Percentiles rank a stretch among this genome's conserved stretches.
Conservation (phyloP, 106 monocot genomes). For the Platanthera guangdongensis region DNA sequence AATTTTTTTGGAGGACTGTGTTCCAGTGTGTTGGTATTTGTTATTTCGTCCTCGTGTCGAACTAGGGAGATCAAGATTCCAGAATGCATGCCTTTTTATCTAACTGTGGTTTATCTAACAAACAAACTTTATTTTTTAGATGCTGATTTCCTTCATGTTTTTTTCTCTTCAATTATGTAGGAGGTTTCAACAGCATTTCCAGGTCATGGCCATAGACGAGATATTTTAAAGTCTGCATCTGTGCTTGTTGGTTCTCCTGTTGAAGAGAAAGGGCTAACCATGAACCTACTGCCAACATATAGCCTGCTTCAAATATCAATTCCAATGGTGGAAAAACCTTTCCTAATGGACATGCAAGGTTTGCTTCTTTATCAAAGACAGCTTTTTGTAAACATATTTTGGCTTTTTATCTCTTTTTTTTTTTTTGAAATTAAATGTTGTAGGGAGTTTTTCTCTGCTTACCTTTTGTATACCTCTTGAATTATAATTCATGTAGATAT, state of each 20-base stretch:
- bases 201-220: background rate
- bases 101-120: background rate
- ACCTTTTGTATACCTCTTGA: background rate
- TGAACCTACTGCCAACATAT: background rate
- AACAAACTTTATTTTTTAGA: background rate
- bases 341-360: background rate
- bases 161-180: background rate
- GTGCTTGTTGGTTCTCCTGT: background rate
- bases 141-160: background rate
- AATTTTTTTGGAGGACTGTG: background rate
- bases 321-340: background rate
- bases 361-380: background rate
- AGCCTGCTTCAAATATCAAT: background rate
- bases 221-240: background rate
- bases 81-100: background rate
- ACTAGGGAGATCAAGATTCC: background rate
- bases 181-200: background rate
- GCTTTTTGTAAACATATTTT: background rate
- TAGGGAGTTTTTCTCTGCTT: background rate
- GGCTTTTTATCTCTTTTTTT: background rate
- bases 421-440: background rate
- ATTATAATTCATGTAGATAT: background rate
- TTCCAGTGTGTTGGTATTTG: background rate
- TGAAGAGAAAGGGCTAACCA: background rate
- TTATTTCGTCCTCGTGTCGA: background rate